phyloP scores from a whole-genome alignment of 805 yeast species.

The Candida piceae region DNA sequence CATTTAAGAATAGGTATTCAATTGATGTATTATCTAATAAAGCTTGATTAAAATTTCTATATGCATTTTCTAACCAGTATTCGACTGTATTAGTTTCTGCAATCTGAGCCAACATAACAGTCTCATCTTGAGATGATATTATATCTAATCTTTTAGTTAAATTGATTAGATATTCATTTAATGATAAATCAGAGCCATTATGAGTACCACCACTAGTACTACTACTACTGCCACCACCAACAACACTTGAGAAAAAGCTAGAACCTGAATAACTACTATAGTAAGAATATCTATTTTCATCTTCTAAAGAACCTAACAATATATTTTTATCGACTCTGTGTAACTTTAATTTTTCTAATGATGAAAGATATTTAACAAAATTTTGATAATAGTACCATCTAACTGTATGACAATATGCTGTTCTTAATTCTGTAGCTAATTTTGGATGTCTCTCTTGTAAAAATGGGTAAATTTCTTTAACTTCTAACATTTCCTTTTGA shows the following conservation, averaged over 20 bases:
- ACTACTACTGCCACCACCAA: constrained; percentile 6
- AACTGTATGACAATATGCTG: constrained; percentile 86
- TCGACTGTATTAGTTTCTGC: constrained; percentile 66
- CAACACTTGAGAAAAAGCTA: constrained; percentile 6
- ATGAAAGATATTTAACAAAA: constrained; percentile 70
- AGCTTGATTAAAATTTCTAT: constrained; percentile 67
- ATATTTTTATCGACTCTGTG: constrained; percentile 46
- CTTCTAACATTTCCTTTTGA: constrained; percentile 59
- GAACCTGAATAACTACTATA: no score
- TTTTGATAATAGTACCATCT: constrained; percentile 84
- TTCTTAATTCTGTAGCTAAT: constrained; percentile 65
- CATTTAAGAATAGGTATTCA: constrained; percentile 68
- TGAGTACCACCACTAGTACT: background rate
- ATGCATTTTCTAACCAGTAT: constrained; percentile 70
- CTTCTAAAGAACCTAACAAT: constrained; percentile 19
- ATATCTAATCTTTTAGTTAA: constrained; percentile 59
- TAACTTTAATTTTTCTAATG: constrained; percentile 60
- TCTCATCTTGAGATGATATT: constrained; percentile 44
- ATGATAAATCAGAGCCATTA: constrained; percentile 11
- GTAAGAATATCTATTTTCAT: constrained; percentile 12
- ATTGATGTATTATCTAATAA: constrained; percentile 70
- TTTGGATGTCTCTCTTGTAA: constrained; percentile 49
- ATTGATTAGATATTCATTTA: constrained; percentile 51
- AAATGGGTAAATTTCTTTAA: constrained; percentile 59
- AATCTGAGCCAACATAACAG: constrained; percentile 75